These are phyloP conservation scores for Sclerotinia glacialis DNA, from an alignment of 2,329 filamentous ascomycete species.

Conservation along the genomic window DNA sequence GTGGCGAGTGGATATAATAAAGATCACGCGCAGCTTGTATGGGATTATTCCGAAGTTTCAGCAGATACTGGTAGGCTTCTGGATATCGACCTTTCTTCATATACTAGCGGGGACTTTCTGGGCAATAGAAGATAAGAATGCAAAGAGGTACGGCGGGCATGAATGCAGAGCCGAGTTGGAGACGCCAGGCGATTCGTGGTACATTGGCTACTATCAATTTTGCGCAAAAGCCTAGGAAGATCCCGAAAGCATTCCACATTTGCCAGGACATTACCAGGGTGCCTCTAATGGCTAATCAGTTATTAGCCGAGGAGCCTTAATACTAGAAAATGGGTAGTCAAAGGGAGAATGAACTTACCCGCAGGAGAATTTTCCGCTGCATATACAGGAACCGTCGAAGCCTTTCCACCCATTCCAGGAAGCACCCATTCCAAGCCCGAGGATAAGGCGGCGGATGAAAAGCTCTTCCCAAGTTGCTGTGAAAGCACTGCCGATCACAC, in stretches of 20 bases:
- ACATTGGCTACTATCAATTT: conserved; percentile 62
- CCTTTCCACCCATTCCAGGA: conserved; percentile 60
- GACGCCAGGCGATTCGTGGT: conserved; percentile 57
- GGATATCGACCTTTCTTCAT: conserved; percentile 58
- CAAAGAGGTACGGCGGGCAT: conserved; percentile 62
- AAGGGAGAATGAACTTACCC: conserved; percentile 29
- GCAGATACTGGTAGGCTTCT: conserved; percentile 56
- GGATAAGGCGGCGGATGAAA: conserved; percentile 53
- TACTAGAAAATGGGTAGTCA: no score
- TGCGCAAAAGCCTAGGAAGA: conserved; percentile 64
- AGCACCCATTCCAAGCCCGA: conserved; percentile 62
- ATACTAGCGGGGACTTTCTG: conserved; percentile 64
- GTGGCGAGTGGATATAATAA: conserved; percentile 57
- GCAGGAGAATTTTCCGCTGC: conserved; percentile 56
- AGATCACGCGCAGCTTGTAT: conserved; percentile 61
- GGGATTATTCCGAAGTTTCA: conserved; percentile 54
- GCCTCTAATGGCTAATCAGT: conserved; percentile 44
- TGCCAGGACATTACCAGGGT: conserved; percentile 54
- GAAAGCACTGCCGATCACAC: conserved; percentile 59
- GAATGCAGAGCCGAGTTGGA: conserved; percentile 63
- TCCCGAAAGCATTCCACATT: conserved; percentile 57
- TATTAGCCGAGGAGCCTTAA: neutral
- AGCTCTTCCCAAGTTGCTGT: conserved; percentile 59
- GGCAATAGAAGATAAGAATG: conserved; percentile 56
- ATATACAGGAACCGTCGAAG: conserved; percentile 50